A percentile compares a stretch with the other conserved stretches of the same genome.
These are phyloP conservation scores for Coemansia sp. DNA, from an alignment of 192 early-diverging fungal genomes.

Conservation along the genomic window DNA sequence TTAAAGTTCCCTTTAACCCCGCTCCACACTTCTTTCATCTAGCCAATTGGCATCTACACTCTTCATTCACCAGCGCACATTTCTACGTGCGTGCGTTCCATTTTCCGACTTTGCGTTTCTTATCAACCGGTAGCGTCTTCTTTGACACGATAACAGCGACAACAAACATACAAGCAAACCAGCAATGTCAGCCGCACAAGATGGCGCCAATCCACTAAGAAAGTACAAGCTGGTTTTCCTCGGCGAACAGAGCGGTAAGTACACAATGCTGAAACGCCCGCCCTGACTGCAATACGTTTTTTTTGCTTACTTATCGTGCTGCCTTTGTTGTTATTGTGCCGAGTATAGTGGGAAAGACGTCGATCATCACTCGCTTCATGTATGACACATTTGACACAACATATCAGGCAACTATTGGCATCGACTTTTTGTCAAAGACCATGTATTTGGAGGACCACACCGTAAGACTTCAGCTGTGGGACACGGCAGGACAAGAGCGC, in stretches of 20 bases:
- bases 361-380: constrained; percentile 99
- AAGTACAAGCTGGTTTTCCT: constrained; percentile 99
- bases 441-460: constrained; percentile 99
- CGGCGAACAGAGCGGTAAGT: constrained; percentile 96
- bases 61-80: neutral
- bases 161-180: constrained; percentile 11
- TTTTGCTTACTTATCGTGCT: neutral
- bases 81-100: neutral
- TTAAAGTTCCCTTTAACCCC: neutral
- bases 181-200: constrained; percentile 41
- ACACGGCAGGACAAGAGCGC: constrained; percentile 98
- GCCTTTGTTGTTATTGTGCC: neutral
- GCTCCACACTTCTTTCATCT: neutral
- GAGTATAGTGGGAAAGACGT: constrained; percentile 91
- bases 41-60: neutral
- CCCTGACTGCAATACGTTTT: neutral
- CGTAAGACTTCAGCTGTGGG: constrained; percentile 98
- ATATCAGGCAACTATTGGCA: constrained; percentile 97
- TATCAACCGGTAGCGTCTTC: neutral
- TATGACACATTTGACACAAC: constrained; percentile 99
- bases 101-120: neutral
- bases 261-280: neutral
- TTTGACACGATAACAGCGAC: neutral
- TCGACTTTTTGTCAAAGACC: constrained; percentile 98
- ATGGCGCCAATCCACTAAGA: constrained; percentile 62